Evolutionary conservation across 2,329 filamentous ascomycete species (phyloP).

Genomic region (Talaromyces sp.): DNA sequence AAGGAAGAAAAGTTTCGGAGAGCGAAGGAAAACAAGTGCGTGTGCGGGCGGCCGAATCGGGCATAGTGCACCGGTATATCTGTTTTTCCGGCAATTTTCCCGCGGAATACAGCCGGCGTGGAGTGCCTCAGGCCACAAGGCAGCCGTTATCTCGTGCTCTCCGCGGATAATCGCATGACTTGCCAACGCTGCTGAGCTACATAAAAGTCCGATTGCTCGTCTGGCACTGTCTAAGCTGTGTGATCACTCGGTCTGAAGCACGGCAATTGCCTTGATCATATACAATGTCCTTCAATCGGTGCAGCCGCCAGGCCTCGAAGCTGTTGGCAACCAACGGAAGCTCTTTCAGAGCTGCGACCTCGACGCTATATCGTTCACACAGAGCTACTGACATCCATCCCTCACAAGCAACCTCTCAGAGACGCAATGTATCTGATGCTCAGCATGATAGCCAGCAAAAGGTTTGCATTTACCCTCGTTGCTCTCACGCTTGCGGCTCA

Average conservation of each 20-base stretch:
- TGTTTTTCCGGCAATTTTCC: constrained; percentile 22
- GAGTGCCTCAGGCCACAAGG: constrained; percentile 15
- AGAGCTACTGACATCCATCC: constrained; percentile 22
- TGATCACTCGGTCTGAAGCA: not conserved
- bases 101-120: constrained; percentile 16
- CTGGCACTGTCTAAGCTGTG: not conserved
- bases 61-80: constrained; percentile 6
- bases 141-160: constrained; percentile 19
- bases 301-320: constrained; percentile 35
- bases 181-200: not conserved
- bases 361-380: constrained; percentile 24
- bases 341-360: constrained; percentile 28
- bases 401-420: constrained; percentile 30
- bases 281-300: constrained; percentile 40
- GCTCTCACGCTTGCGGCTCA: constrained; percentile 2
- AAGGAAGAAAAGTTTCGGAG: constrained; percentile 24
- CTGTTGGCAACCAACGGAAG: constrained; percentile 33
- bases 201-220: constrained; percentile 8
- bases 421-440: constrained; percentile 40
- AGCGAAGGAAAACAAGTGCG: constrained; percentile 17
- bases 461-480: constrained; percentile 27
- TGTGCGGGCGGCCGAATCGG: not conserved
- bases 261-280: not conserved
- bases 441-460: constrained; percentile 43
- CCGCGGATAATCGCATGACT: constrained; percentile 18